Evolutionary conservation across 805 yeast genomes (phyloP).

Genomic region (Ogataea neopini): DNA sequence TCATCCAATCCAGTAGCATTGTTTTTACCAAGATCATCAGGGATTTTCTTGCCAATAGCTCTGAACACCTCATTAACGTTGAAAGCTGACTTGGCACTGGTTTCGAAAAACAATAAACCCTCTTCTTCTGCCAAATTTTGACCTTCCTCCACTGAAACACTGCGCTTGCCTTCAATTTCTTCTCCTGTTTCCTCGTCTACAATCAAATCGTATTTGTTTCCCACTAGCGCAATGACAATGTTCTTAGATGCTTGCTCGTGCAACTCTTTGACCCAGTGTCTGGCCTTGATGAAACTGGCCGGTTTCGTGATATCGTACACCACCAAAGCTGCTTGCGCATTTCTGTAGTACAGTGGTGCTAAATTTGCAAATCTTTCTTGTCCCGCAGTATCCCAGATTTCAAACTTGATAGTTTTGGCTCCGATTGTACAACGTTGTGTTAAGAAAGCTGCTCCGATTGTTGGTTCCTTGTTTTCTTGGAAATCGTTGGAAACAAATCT

Average conservation of each 20-base stretch:
- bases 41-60: constrained; percentile 86
- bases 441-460: constrained; percentile 96
- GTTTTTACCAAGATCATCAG: constrained; percentile 39
- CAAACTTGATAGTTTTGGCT: constrained; percentile 84
- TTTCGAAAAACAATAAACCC: constrained; percentile 86
- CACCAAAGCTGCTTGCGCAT: constrained; percentile 95
- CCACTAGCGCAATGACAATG: constrained; percentile 90
- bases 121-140: constrained; percentile 86
- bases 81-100: constrained; percentile 87
- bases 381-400: constrained; percentile 97
- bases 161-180: constrained; percentile 57
- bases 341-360: constrained; percentile 97
- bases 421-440: constrained; percentile 92
- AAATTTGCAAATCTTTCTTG: constrained; percentile 95
- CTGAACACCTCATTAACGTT: constrained; percentile 91
- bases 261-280: constrained; percentile 96
- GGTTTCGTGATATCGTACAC: constrained; percentile 96
- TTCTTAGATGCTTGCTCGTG: constrained; percentile 94
- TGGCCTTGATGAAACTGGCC: constrained; percentile 90
- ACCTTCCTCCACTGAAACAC: constrained; percentile 87
- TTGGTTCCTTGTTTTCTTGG: constrained; percentile 96
- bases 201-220: constrained; percentile 84
- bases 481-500: constrained; percentile 94
- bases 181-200: constrained; percentile 49
- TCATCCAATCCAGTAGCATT: constrained; percentile 18